Percentiles rank a stretch among this genome's conserved stretches.
Evolutionary conservation across 78 protist genomes (phyloP).

Genomic region (Dictyostelium intermedium): DNA sequence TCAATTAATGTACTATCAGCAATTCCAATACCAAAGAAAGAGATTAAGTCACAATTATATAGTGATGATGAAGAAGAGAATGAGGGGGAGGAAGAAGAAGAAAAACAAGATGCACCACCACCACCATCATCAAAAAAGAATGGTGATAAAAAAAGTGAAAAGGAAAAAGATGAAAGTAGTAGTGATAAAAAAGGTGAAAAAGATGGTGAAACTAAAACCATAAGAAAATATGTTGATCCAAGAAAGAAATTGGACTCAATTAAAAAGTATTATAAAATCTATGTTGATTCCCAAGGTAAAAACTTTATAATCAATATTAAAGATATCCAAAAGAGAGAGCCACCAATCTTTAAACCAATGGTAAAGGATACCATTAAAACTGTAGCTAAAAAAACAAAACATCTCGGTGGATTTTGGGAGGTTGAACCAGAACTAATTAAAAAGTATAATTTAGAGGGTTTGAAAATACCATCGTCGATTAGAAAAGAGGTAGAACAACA

Average conservation of each 20-base stretch:
- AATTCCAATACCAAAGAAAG: conserved; percentile 2
- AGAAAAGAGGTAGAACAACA: background rate
- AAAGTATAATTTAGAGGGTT: background rate
- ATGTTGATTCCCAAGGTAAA: conserved; percentile 19
- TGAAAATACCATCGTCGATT: conserved; percentile 24
- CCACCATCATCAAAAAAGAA: background rate
- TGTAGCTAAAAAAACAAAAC: conserved; percentile 44
- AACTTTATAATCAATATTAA: conserved; percentile 2
- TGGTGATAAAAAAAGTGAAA: background rate
- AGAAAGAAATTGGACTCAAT: conserved; percentile 5
- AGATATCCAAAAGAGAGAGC: conserved; percentile 64
- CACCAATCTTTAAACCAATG: conserved; percentile 72
- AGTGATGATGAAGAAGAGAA: background rate
- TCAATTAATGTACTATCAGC: background rate
- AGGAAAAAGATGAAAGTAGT: background rate
- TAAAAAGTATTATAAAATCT: conserved; percentile 2
- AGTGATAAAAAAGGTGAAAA: background rate
- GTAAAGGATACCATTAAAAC: conserved; percentile 58
- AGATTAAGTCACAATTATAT: background rate
- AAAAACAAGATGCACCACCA: background rate
- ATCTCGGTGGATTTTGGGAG: conserved; percentile 58
- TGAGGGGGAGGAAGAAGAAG: background rate
- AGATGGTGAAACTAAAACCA: background rate
- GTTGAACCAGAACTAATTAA: conserved; percentile 14
- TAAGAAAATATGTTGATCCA: conserved; percentile 8